Conservation (phyloP, 2,329 filamentous ascomycete species). For the Pseudonectria foliicola region DNA sequence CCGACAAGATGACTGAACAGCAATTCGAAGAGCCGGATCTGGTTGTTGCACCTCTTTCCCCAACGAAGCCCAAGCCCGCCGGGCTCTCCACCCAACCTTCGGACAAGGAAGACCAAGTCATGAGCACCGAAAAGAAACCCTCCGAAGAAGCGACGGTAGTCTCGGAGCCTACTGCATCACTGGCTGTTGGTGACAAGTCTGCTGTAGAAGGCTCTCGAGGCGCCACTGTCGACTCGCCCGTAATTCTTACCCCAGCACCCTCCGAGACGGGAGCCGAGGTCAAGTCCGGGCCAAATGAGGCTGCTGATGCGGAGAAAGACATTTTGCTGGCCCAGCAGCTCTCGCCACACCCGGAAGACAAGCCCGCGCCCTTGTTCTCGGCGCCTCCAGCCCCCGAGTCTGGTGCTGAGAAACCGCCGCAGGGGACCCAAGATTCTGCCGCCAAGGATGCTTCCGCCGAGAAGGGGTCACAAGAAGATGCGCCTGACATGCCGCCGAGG, state of each 20-base stretch:
- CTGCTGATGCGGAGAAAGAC: conserved; percentile 6
- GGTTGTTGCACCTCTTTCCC: conserved; percentile 51
- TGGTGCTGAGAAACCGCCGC: conserved; percentile 18
- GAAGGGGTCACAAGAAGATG: conserved; percentile 5
- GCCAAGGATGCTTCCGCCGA: conserved; percentile 1
- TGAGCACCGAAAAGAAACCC: conserved; percentile 3
- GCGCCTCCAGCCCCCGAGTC: conserved; percentile 23
- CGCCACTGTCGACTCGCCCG: conserved; percentile 14
- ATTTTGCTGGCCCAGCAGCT: conserved; percentile 22
- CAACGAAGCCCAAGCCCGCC: conserved; percentile 31
- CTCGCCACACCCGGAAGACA: conserved; percentile 57
- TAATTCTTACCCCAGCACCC: conserved; percentile 13
- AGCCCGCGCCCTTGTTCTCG: conserved; percentile 55
- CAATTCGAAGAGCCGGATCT: conserved; percentile 50
- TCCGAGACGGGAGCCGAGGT: conserved; percentile 15
- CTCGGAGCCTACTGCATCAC: conserved; percentile 1
- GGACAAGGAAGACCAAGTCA: conserved; percentile 6
- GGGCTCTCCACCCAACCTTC: conserved; percentile 16
- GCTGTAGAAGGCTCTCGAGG: conserved; percentile 6
- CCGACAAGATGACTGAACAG: conserved; percentile 45
- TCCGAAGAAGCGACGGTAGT: conserved; percentile 7
- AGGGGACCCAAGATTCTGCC: conserved; percentile 5
- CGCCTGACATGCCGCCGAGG: conserved; percentile 3
- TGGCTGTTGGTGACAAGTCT: background rate
- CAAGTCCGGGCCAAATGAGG: conserved; percentile 7